phyloP scores from a whole-genome alignment of 352 stramenopile genomes.

The Aphanomyces stellatus region DNA sequence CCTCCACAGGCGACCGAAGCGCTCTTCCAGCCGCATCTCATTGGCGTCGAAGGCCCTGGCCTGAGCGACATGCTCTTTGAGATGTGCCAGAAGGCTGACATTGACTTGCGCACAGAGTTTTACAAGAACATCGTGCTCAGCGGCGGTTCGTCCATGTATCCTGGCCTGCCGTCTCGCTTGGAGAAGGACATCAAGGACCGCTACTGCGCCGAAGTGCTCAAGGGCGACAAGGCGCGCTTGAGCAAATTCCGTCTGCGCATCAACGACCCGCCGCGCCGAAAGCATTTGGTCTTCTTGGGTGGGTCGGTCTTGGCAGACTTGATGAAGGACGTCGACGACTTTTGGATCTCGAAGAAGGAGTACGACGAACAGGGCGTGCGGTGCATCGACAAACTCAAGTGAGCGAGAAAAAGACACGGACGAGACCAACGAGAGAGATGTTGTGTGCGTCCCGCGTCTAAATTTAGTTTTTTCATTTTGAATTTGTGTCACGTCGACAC shows the following conservation, averaged over 20 bases:
- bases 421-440: background rate
- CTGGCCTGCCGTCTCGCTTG: conserved; percentile 87
- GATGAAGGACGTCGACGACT: conserved; percentile 91
- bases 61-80: conserved; percentile 97
- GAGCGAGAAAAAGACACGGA: too few relatives aligned
- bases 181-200: conserved; percentile 88
- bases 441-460: background rate
- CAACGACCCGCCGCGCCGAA: conserved; percentile 92
- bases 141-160: conserved; percentile 93
- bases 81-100: conserved; percentile 95
- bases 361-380: conserved; percentile 91
- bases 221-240: conserved; percentile 79
- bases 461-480: background rate
- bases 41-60: conserved; percentile 94
- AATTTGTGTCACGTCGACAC: background rate
- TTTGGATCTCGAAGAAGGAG: conserved; percentile 92
- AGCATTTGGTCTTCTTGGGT: conserved; percentile 94
- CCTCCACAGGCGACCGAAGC: conserved; percentile 58
- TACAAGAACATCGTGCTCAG: conserved; percentile 98
- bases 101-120: conserved; percentile 91
- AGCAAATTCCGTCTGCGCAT: conserved; percentile 93
- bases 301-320: conserved; percentile 90
- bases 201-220: conserved; percentile 79
- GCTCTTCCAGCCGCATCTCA: conserved; percentile 94
- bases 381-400: conserved; percentile 74